Evolutionary conservation across 768 basidiomycete species (phyloP).

Genomic region (Boletales sp.): DNA sequence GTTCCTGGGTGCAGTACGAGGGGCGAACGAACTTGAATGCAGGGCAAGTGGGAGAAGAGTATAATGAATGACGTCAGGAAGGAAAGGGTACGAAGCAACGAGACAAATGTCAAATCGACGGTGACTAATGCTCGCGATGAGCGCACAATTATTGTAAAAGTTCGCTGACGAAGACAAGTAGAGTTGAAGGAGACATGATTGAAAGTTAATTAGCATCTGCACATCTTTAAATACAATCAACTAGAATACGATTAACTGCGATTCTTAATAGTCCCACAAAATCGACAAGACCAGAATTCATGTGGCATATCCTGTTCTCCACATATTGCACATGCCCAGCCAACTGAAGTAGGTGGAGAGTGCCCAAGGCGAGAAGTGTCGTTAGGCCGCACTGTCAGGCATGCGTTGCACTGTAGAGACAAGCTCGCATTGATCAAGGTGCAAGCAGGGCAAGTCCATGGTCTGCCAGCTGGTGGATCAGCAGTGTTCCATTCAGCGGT

Average conservation of each 20-base stretch:
- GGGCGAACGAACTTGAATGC: no score
- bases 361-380: slow-evolving; percentile 12
- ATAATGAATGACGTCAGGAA: no score
- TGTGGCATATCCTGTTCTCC: slow-evolving; percentile 58
- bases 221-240: no score
- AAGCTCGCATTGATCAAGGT: slow-evolving; percentile 59
- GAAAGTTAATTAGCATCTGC: no score
- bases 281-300: slow-evolving; percentile 71
- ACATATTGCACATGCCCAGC: slow-evolving; percentile 68
- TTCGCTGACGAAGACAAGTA: no score
- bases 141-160: no score
- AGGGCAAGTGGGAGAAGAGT: no score
- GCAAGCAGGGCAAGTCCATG: slow-evolving; percentile 58
- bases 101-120: no score
- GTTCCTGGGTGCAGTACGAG: no score
- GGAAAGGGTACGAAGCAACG: no score
- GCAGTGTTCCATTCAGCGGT: not conserved
- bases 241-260: slow-evolving; percentile 15
- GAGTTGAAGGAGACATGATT: no score
- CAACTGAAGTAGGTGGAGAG: slow-evolving; percentile 16
- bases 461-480: slow-evolving; percentile 5
- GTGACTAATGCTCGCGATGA: no score
- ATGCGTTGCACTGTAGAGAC: slow-evolving; percentile 59
- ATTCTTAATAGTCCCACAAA: slow-evolving; percentile 66
- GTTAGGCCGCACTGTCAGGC: slow-evolving; percentile 39